Evolutionary conservation across 2,329 filamentous ascomycete species (phyloP).

Genomic region (Hymenoscyphus fraxineus): DNA sequence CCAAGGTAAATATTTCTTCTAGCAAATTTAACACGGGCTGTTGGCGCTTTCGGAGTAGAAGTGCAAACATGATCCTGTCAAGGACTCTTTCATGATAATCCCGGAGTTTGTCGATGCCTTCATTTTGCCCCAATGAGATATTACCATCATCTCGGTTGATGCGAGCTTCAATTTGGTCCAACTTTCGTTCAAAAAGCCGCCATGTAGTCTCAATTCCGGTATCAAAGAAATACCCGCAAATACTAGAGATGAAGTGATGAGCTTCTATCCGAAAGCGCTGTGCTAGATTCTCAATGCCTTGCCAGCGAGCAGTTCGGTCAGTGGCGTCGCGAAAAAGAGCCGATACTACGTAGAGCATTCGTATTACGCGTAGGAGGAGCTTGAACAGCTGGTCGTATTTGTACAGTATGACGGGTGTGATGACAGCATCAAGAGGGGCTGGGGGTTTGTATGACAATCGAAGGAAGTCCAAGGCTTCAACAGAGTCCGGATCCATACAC

Average conservation of each 20-base stretch:
- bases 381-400: conserved; percentile 88
- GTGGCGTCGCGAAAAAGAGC: conserved; percentile 59
- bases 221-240: conserved; percentile 78
- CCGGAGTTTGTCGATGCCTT: conserved; percentile 64
- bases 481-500: conserved; percentile 75
- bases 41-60: conserved; percentile 73
- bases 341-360: conserved; percentile 74
- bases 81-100: conserved; percentile 69
- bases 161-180: conserved; percentile 59
- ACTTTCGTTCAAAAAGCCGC: conserved; percentile 62
- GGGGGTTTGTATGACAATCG: conserved; percentile 80
- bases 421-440: conserved; percentile 64
- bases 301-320: conserved; percentile 31
- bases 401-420: conserved; percentile 65
- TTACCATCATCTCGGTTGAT: conserved; percentile 44
- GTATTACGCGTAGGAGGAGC: conserved; percentile 68
- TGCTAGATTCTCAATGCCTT: conserved; percentile 23
- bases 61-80: conserved; percentile 68
- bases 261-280: conserved; percentile 69
- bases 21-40: conserved; percentile 67
- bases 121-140: conserved; percentile 41
- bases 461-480: conserved; percentile 91
- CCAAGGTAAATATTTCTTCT: conserved; percentile 69
- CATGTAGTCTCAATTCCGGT: conserved; percentile 71
- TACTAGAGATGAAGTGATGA: conserved; percentile 70